Evolutionary conservation across 148 eudicot genomes (phyloP).

Genomic region (Vaccinium macrocarpon): DNA sequence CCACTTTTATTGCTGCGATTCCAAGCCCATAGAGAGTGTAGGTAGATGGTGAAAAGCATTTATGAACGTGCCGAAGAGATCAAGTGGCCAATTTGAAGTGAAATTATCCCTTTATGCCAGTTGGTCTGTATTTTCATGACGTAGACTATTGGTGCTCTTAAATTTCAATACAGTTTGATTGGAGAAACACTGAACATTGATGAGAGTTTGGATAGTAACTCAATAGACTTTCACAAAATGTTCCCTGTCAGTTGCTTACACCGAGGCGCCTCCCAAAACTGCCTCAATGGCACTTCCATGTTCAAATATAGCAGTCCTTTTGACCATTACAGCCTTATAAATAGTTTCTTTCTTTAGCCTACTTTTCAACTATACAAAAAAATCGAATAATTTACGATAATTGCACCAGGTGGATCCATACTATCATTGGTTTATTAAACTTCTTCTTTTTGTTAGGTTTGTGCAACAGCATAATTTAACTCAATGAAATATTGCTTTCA

Average conservation of each 20-base stretch:
- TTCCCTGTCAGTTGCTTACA: neutral
- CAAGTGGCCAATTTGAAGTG: neutral
- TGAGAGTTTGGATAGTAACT: neutral
- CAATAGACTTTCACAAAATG: neutral
- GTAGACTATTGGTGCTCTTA: neutral
- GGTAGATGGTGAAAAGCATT: neutral
- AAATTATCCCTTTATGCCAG: neutral
- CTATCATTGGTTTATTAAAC: neutral
- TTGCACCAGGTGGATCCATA: neutral
- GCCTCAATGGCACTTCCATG: neutral
- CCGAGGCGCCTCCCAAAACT: too few species aligned
- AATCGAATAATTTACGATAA: neutral
- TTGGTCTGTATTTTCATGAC: neutral
- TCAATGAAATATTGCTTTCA: neutral
- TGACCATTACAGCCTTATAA: neutral
- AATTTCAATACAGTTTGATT: neutral
- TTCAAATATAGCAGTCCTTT: neutral
- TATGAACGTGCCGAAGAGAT: neutral
- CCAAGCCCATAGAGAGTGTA: neutral
- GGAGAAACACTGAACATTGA: neutral
- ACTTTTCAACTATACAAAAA: neutral
- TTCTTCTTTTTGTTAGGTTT: neutral
- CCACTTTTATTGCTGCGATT: neutral
- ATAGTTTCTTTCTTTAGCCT: neutral
- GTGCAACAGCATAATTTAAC: neutral